Evolutionary conservation across 2,329 filamentous ascomycete genomes (phyloP).

Genomic region (Dothistroma septosporum): DNA sequence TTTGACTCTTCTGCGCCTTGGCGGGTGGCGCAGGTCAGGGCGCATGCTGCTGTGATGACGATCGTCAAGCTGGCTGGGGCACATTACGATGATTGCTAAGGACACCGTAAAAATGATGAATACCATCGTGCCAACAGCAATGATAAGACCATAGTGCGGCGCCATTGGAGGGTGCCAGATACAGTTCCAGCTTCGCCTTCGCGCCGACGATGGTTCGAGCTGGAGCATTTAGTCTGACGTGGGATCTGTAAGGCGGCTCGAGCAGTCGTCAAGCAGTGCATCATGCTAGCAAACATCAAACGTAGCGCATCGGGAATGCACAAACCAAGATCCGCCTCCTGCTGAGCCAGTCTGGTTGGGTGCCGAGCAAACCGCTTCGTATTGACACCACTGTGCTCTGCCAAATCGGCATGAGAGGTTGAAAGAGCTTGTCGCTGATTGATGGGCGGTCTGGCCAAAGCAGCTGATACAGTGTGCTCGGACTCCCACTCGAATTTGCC

Average conservation of each 20-base stretch:
- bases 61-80: not conserved
- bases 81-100: not conserved
- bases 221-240: not conserved
- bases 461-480: not conserved
- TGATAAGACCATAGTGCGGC: not conserved
- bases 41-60: not conserved
- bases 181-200: not conserved
- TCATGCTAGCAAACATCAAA: not conserved
- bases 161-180: not conserved
- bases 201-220: not conserved
- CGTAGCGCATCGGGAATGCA: not conserved
- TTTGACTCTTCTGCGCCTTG: not conserved
- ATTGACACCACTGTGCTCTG: not conserved
- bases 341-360: not conserved
- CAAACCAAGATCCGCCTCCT: not conserved
- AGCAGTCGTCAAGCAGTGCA: not conserved
- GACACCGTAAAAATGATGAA: not conserved
- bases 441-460: not conserved
- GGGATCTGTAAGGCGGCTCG: not conserved
- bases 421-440: not conserved
- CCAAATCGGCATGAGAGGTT: not conserved
- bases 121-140: not conserved
- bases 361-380: not conserved
- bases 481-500: not conserved
- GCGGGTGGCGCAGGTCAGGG: not conserved